These are phyloP conservation scores for Cornus florida DNA, from an alignment of 148 eudicot genomes.

Conservation along the genomic window DNA sequence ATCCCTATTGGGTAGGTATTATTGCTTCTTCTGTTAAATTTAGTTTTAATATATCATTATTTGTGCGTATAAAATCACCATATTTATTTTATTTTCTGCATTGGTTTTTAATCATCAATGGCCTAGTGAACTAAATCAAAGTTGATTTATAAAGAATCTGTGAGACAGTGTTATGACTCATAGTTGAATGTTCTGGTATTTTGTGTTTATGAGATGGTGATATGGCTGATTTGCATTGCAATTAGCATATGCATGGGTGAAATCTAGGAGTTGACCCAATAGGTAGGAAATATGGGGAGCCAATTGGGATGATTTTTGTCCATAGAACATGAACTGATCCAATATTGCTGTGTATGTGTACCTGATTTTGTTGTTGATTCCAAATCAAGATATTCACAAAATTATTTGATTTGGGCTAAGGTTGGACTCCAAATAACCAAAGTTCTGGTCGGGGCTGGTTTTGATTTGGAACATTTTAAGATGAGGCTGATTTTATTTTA, in stretches of 20 bases:
- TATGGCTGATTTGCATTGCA: too few relatives aligned
- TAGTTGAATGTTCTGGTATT: too few relatives aligned
- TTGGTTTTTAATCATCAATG: background rate
- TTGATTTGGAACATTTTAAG: too few relatives aligned
- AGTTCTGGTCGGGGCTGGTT: too few relatives aligned
- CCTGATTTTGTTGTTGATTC: too few relatives aligned
- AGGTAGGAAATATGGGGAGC: background rate
- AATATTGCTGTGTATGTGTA: too few relatives aligned
- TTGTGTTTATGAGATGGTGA: too few relatives aligned
- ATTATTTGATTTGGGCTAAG: too few relatives aligned
- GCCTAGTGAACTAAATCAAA: background rate
- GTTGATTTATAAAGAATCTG: background rate
- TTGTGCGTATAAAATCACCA: background rate
- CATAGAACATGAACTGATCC: background rate
- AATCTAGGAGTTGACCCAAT: background rate
- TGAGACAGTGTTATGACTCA: background rate
- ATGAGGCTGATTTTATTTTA: too few relatives aligned
- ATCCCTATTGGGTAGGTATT: constrained; percentile 78
- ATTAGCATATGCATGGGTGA: background rate
- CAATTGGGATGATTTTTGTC: background rate
- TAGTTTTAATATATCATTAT: background rate
- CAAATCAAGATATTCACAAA: too few relatives aligned
- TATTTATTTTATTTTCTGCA: background rate
- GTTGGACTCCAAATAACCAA: too few relatives aligned
- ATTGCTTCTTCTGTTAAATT: background rate